Percentiles rank a stretch among this genome's conserved stretches.
Evolutionary conservation across 345 rosid species (phyloP).

Genomic region (Arabidopsis thaliana): DNA sequence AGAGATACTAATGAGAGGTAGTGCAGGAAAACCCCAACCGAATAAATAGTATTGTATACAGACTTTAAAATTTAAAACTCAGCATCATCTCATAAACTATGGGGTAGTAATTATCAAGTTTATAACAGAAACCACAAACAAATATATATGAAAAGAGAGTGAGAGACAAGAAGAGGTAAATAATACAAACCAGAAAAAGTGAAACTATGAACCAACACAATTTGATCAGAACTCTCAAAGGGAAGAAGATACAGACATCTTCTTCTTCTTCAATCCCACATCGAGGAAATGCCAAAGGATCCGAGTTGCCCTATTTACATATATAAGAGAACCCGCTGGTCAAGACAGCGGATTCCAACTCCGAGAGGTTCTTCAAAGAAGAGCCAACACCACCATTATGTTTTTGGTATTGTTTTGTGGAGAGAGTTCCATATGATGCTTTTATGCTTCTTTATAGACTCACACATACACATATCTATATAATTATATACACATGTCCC

Average conservation of each 20-base stretch:
- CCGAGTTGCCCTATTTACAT: slow-evolving; percentile 40
- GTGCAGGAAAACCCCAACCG: neutral
- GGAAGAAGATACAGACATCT: slow-evolving; percentile 20
- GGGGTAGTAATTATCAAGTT: slow-evolving; percentile 7
- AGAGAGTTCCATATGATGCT: slow-evolving; percentile 29
- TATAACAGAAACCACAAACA: slow-evolving; percentile 2
- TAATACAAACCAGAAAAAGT: slow-evolving; percentile 28
- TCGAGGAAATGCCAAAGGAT: slow-evolving; percentile 44
- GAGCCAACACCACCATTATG: slow-evolving; percentile 41
- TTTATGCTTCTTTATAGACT: slow-evolving; percentile 32
- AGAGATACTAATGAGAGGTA: neutral
- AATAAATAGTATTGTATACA: neutral
- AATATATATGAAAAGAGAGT: slow-evolving; percentile 21
- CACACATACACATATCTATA: slow-evolving; percentile 4
- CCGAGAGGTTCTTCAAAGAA: slow-evolving; percentile 32
- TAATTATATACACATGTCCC: slow-evolving; percentile 9
- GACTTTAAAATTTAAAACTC: neutral
- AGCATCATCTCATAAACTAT: slow-evolving; percentile 21
- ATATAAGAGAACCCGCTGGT: slow-evolving; percentile 19
- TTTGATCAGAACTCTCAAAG: slow-evolving; percentile 20
- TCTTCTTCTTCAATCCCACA: slow-evolving; percentile 30
- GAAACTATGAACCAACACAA: slow-evolving; percentile 32
- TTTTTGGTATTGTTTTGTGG: slow-evolving; percentile 30
- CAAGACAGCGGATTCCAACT: slow-evolving; percentile 1
- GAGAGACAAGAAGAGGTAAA: slow-evolving; percentile 11